Conservation (phyloP, 208 protist genomes). For the Leptomonas pyrrhocoris region DNA sequence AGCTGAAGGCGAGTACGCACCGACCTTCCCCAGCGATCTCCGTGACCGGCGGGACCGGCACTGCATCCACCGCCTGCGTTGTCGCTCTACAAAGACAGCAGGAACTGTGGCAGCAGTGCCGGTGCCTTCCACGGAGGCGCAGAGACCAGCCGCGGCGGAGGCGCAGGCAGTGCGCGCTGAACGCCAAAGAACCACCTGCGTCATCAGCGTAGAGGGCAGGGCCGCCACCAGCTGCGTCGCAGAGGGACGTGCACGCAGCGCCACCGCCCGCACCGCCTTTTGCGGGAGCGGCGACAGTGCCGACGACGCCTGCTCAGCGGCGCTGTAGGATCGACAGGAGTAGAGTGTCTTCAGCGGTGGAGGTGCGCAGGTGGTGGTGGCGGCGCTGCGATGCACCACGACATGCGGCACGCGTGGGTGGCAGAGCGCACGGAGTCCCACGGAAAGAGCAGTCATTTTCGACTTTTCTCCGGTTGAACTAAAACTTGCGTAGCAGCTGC, state of each 20-base stretch:
- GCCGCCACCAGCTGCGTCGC: slow-evolving; percentile 13
- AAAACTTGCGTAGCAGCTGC: too few relatives aligned
- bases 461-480: neutral
- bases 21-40: too few relatives aligned
- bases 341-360: slow-evolving; percentile 6
- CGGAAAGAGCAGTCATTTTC: slow-evolving; percentile 10
- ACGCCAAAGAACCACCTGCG: slow-evolving; percentile 22
- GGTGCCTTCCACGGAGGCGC: too few relatives aligned
- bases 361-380: neutral
- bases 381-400: neutral
- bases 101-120: too few relatives aligned
- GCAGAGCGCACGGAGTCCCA: slow-evolving; percentile 5
- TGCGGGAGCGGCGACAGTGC: neutral
- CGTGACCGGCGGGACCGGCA: too few relatives aligned
- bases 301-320: neutral
- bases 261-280: neutral
- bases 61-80: too few relatives aligned
- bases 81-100: too few relatives aligned
- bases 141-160: neutral
- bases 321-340: neutral
- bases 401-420: slow-evolving; percentile 5
- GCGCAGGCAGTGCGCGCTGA: slow-evolving; percentile 8
- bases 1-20: too few relatives aligned
- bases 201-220: slow-evolving; percentile 10
- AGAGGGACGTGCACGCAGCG: neutral